phyloP scores from a whole-genome alignment of 2,329 filamentous ascomycete species.

The Amauroascus verrucosus region DNA sequence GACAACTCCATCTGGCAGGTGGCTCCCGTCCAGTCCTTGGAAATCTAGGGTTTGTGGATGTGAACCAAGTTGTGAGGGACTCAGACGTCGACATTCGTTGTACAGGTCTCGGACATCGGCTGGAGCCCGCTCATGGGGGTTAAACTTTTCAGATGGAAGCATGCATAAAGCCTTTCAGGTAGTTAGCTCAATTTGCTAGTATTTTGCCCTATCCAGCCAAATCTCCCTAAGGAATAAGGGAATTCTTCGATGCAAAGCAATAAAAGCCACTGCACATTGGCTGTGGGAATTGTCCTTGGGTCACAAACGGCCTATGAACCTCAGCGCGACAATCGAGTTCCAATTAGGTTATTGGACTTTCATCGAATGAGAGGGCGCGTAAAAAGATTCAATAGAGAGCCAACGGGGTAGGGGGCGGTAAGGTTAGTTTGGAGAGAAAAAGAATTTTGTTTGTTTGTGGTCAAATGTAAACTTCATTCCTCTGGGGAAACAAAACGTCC shows the following conservation, averaged over 20 bases:
- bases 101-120: slow-evolving; percentile 58
- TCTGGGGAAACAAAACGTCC: slow-evolving; percentile 4
- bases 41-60: slow-evolving; percentile 51
- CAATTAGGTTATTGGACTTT: too few species aligned
- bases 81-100: slow-evolving; percentile 60
- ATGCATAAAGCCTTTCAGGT: neutral
- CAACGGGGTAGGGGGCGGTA: neutral
- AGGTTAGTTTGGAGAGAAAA: neutral
- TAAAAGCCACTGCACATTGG: too few species aligned
- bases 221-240: neutral
- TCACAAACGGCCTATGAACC: too few species aligned
- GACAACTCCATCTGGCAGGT: slow-evolving; percentile 22
- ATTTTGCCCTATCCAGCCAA: neutral
- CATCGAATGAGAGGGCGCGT: neutral
- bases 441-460: slow-evolving; percentile 15
- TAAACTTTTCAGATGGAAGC: slow-evolving; percentile 36
- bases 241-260: neutral
- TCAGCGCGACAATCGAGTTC: neutral
- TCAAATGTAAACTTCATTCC: slow-evolving; percentile 6
- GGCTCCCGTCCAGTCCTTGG: slow-evolving; percentile 29
- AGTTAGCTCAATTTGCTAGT: neutral
- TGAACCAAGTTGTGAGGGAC: slow-evolving; percentile 41
- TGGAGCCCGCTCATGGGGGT: slow-evolving; percentile 70
- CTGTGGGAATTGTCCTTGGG: too few species aligned
- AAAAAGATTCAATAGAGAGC: neutral